These are phyloP conservation scores for Cyclospora cayetanensis DNA, from an alignment of 169 alveolate species.

Conservation along the genomic window DNA sequence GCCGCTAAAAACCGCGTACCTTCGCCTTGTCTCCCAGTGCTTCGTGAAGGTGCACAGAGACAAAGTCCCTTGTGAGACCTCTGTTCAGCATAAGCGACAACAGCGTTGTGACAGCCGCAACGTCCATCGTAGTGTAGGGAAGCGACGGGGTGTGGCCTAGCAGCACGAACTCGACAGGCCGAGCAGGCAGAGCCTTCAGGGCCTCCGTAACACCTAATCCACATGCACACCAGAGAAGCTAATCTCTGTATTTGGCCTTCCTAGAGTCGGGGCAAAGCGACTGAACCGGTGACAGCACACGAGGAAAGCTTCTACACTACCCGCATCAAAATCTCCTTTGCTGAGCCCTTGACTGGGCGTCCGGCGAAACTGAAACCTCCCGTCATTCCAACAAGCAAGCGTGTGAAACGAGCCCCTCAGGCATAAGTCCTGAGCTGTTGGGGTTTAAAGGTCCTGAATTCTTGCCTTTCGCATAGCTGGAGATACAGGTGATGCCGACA, in stretches of 20 bases:
- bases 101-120: neutral
- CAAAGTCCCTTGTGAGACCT: constrained; percentile 20
- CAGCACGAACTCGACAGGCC: constrained; percentile 44
- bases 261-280: too few species aligned
- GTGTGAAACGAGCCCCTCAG: too few species aligned
- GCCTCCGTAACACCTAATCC: constrained; percentile 43
- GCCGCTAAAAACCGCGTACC: neutral
- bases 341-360: too few species aligned
- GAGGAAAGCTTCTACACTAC: too few species aligned
- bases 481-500: neutral
- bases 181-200: constrained; percentile 8
- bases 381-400: too few species aligned
- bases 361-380: too few species aligned
- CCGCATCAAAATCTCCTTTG: too few species aligned
- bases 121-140: neutral
- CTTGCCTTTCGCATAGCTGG: constrained; percentile 11
- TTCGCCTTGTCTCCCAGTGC: constrained; percentile 40
- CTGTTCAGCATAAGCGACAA: constrained; percentile 25
- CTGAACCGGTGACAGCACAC: too few species aligned
- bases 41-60: neutral
- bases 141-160: constrained; percentile 33
- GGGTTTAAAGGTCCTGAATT: neutral
- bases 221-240: too few species aligned
- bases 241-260: too few species aligned
- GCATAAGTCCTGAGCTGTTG: too few species aligned